phyloP scores from a whole-genome alignment of 768 basidiomycete species.

The Kwoniella dendrophila region DNA sequence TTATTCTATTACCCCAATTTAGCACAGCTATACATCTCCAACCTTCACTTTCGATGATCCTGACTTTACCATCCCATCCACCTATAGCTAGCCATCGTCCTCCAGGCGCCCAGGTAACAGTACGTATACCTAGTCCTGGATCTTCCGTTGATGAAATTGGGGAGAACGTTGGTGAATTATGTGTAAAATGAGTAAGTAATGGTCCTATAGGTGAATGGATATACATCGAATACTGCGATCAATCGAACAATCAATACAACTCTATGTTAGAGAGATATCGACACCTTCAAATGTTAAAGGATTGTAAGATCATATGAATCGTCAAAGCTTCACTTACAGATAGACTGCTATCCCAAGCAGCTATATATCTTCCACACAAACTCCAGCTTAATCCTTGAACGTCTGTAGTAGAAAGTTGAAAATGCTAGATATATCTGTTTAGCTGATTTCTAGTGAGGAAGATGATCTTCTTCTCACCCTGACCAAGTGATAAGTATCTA shows the following conservation, averaged over 20 bases:
- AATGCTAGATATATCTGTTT: slow-evolving; percentile 65
- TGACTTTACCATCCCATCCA: slow-evolving; percentile 87
- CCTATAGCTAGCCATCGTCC: slow-evolving; percentile 78
- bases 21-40: slow-evolving; percentile 51
- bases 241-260: too few species aligned
- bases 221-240: slow-evolving; percentile 51
- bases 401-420: slow-evolving; percentile 72
- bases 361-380: slow-evolving; percentile 56
- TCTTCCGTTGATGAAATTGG: slow-evolving; percentile 58
- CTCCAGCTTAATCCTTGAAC: slow-evolving; percentile 54
- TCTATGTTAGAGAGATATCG: too few species aligned
- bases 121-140: slow-evolving; percentile 79
- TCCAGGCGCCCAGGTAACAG: slow-evolving; percentile 80
- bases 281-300: not conserved
- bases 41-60: slow-evolving; percentile 50
- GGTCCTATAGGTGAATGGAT: slow-evolving; percentile 55
- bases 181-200: slow-evolving; percentile 43
- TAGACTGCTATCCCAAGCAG: slow-evolving; percentile 51
- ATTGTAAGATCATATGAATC: not conserved
- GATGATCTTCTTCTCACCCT: slow-evolving; percentile 30
- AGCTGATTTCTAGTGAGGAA: not conserved
- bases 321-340: slow-evolving; percentile 40
- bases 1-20: slow-evolving; percentile 12
- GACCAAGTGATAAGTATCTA: slow-evolving; percentile 36
- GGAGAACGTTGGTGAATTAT: slow-evolving; percentile 36